Evolutionary conservation across 805 yeast genomes (phyloP), one percentile per base, ranked within the genome.

Genomic region (Kluyveromyces dobzhanskii): DNA sequence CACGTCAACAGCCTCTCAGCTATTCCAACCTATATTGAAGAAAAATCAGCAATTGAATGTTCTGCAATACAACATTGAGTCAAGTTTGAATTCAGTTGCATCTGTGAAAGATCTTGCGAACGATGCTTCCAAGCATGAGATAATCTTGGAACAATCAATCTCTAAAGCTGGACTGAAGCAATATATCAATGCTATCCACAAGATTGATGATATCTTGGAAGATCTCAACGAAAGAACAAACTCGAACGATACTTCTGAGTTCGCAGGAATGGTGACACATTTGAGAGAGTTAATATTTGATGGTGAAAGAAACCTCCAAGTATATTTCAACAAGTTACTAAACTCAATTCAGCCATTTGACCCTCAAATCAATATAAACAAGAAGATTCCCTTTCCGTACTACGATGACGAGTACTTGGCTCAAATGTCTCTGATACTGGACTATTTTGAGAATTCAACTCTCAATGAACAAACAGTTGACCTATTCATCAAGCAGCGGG

Each of bases 21-120:
- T 83, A 17, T 76, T 90, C 49, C 73, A 75, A 36, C 96, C 97
- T 1, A 75, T 85, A 33, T 68, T 83, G 29, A 68, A 71, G 6
- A 76, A 76, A 41, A 80, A 83, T 36, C 75, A 75, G 46, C 64
- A 67, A 39, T 57, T 81, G 41, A 75, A 74, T 28, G 57, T 67
- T 1, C 70, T 76, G 45, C 79, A 77, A 48, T 56, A 62, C 30
- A 80, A 79, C 46, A 72, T 80, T 35, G 78, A 76, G 35, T 67
- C 70, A 23, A 74, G 80, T 3, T 56, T 76, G 38, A 59, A 60
- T 27, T 59, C 75, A 1, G 65, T 70, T 17, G 65, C 71, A 39
- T 58, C 71, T 48, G 64, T 69, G 45, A 63, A 79, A 62, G 65
- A 80, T 57, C 42, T 71, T 59, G 65, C 75, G 2, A 62, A 63